Base-by-base conservation (phyloP, 2,329 filamentous ascomycete species). In the Alternaria brassicicola region DNA sequence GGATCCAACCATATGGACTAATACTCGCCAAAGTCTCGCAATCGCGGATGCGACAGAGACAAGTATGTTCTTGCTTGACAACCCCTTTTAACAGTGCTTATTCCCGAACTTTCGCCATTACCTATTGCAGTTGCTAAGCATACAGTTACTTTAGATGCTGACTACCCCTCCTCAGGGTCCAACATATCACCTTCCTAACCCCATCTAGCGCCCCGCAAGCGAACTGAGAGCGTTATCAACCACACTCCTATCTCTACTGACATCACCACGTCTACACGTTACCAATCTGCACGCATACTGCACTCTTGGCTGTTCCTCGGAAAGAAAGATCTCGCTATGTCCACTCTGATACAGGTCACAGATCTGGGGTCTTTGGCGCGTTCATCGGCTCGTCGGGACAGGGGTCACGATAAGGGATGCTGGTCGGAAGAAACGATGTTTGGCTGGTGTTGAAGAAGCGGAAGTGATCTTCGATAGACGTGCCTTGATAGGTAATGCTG, bases 131-230 rank as follows among this genome's bases (percentile, higher is more conserved):
- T 46, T 47, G 30, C 30, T 47, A 47, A 35, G 31, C 43, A 33
- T 35, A 33, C 19, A 31, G 28, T 21, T 30, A 28, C 43, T 31
- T 12, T 12, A 21, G 33, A 47, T 26, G 33, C 47, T 52, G 33
- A 17, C 25, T 42, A 35, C 41, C 55, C 41, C 55, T 46, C 55
- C n/a, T 33, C 21, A 36, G 41, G n/a, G 35, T 47, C 35, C 50
- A 17, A 30, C 35, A 26, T 49, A 53, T 35, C 42, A 57, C 55
- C 55, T 57, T 57, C 55, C 55, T 57, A 57, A 57, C 55, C 13
- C 28, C 42, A 52, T 26, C 43, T 57, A 57, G 55, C 49, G 55
- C 49, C 21, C 17, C 23, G 28, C 55, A 53, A 39, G 21, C 42
- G 9, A 55, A 53, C 23, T 36, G 35, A 23, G 25, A 25, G 5